Percentiles rank a stretch among this genome's conserved stretches.
These are phyloP conservation scores for Penicillium janthinellum DNA, from an alignment of 2,329 filamentous ascomycete species.

Conservation along the genomic window DNA sequence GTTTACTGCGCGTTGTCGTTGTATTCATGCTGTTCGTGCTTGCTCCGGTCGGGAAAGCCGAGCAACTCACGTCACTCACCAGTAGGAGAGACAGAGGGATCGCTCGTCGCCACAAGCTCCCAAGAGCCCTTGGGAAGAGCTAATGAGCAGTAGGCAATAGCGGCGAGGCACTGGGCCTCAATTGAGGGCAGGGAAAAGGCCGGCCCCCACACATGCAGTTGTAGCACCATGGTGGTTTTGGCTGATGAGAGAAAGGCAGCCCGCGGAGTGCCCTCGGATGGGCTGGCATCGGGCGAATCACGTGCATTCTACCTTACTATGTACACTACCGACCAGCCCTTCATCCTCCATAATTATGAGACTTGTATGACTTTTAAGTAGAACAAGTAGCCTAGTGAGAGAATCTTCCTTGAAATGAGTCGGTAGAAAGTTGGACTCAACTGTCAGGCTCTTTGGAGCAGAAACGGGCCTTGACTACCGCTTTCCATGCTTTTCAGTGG, in stretches of 20 bases:
- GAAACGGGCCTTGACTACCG: too few relatives aligned
- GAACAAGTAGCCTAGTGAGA: background rate
- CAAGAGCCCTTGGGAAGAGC: slow-evolving; percentile 63
- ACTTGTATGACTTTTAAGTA: background rate
- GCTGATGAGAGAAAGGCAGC: slow-evolving; percentile 13
- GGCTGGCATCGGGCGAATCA: slow-evolving; percentile 23
- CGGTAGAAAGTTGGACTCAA: background rate
- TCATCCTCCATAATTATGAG: background rate
- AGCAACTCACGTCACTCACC: slow-evolving; percentile 54
- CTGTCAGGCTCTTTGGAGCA: background rate
- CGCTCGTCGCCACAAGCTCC: slow-evolving; percentile 72
- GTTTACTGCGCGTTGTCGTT: slow-evolving; percentile 3
- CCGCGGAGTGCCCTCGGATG: slow-evolving; percentile 11
- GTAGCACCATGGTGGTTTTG: slow-evolving; percentile 56
- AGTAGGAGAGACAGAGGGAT: slow-evolving; percentile 69
- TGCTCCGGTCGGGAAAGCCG: slow-evolving; percentile 1
- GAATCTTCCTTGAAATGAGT: background rate
- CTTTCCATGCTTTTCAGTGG: too few relatives aligned
- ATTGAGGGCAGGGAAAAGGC: slow-evolving; percentile 88
- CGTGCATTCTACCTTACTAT: slow-evolving; percentile 19
- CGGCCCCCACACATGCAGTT: slow-evolving; percentile 88
- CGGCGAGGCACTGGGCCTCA: slow-evolving; percentile 85
- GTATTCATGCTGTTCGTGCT: background rate
- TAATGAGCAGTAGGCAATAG: slow-evolving; percentile 73
- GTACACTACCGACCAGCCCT: too few relatives aligned